These are phyloP conservation scores for Poterioochromonas sp. DNA, from an alignment of 352 stramenopile genomes.

Conservation along the genomic window DNA sequence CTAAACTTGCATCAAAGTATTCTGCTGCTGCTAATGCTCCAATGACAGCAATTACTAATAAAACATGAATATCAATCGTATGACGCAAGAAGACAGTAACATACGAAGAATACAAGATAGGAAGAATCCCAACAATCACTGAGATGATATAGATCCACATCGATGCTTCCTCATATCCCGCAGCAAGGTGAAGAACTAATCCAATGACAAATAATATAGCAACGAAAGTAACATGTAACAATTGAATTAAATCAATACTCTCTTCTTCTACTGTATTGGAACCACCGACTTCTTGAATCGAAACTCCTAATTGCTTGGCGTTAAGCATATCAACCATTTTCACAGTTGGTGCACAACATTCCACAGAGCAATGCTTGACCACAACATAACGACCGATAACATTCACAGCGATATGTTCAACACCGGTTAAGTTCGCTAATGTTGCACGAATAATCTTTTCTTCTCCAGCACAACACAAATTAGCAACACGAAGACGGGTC, in stretches of 20 bases:
- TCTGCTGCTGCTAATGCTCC: neutral
- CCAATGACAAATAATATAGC: neutral
- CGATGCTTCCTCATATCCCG: neutral
- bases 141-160: neutral
- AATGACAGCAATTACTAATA: conserved; percentile 18
- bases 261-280: neutral
- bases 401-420: conserved; percentile 25
- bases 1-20: conserved; percentile 27
- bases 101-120: conserved; percentile 7
- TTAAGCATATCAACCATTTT: conserved; percentile 17
- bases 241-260: neutral
- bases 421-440: neutral
- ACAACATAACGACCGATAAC: conserved; percentile 18
- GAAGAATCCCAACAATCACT: neutral
- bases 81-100: conserved; percentile 1
- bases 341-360: conserved; percentile 13
- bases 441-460: conserved; percentile 15
- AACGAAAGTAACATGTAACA: neutral
- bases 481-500: conserved; percentile 17
- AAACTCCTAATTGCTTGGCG: conserved; percentile 2
- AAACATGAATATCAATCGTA: conserved; percentile 16
- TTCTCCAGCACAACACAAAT: conserved; percentile 34
- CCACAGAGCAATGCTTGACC: conserved; percentile 32
- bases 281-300: neutral
- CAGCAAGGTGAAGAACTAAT: neutral